Base-by-base conservation (phyloP, 345 rosid species). In the Euclidium syriacum region DNA sequence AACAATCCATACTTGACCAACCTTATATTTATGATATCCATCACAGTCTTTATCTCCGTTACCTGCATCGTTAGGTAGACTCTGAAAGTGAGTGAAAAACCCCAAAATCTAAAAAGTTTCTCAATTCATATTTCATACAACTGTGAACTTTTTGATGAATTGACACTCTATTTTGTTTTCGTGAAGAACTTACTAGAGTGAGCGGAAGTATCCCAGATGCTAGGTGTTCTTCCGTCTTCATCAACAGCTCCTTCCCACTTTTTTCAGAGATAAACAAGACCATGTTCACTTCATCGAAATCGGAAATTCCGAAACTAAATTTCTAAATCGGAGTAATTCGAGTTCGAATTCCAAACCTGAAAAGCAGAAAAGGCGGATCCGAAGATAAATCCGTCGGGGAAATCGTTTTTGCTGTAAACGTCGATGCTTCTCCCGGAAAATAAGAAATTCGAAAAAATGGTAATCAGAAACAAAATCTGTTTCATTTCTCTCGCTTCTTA, bases 11-110 rank as follows among this genome's bases (percentile, higher is more conserved):
- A n/a, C n/a, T n/a, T n/a, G n/a, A n/a, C n/a, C n/a, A 52, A 52
- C 86, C 84, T 79, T 84, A 76, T 77, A 84, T 34, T 77, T 84
- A 51, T 79, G 84, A 60, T 84, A 84, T 61, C 46, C 65, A 18
- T 84, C 86, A 44, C 70, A 77, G 4, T 86, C 63, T 5, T 71
- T 50, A 33, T 84, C 86, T 52, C 81, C 84, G 0, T 62, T 79
- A 1, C n/a, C 78, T 33, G 79, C 79, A 5, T 41, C n/a, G n/a
- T n/a, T n/a, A n/a, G n/a, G n/a, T n/a, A n/a, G n/a, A n/a, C n/a
- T n/a, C n/a, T n/a, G n/a, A n/a, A n/a, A n/a, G n/a, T n/a, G n/a
- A n/a, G n/a, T n/a, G n/a, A n/a, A 40, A 20, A 15, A 51, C 39
- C n/a, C n/a, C n/a, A n/a, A n/a, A n/a, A n/a, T n/a, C n/a, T n/a